Evolutionary conservation across 225 moss, liverwort and hornwort species (phyloP).

Genomic region (Polytrichum commune): DNA sequence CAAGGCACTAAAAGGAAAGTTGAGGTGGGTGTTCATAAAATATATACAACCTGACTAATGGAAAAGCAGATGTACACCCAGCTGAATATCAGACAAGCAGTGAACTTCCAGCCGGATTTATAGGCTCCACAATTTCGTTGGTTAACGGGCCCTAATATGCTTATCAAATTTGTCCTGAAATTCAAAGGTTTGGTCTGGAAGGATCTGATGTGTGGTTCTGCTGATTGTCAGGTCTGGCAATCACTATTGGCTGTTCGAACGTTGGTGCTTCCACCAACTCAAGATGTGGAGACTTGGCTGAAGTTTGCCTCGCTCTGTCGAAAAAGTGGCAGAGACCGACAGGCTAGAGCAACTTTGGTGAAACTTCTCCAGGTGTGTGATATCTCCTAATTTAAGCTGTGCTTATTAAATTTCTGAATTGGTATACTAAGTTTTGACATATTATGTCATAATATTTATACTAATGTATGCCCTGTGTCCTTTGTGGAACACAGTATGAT

Average conservation of each 20-base stretch:
- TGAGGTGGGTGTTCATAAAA: slow-evolving; percentile 49
- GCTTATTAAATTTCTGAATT: no score
- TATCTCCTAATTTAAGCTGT: neutral
- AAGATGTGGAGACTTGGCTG: slow-evolving; percentile 92
- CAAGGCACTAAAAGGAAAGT: slow-evolving; percentile 94
- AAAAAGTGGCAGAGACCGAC: slow-evolving; percentile 81
- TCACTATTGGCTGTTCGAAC: slow-evolving; percentile 89
- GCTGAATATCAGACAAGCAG: no score
- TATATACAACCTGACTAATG: no score
- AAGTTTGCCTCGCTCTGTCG: slow-evolving; percentile 99
- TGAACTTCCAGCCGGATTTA: no score
- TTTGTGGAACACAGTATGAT: slow-evolving; percentile 67
- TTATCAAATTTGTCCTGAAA: no score
- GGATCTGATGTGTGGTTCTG: no score
- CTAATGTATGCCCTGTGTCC: slow-evolving; percentile 7
- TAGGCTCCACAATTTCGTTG: no score
- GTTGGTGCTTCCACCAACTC: slow-evolving; percentile 73
- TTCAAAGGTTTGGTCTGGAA: no score
- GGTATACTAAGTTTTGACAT: neutral
- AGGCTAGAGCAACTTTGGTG: slow-evolving; percentile 78
- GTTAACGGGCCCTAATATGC: no score
- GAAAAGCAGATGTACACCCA: no score
- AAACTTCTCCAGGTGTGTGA: slow-evolving; percentile 74
- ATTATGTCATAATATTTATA: neutral
- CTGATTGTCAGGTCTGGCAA: slow-evolving; percentile 85